These are phyloP conservation scores for Leccinum subgranulosum DNA, from an alignment of 768 basidiomycete genomes.

Conservation along the genomic window DNA sequence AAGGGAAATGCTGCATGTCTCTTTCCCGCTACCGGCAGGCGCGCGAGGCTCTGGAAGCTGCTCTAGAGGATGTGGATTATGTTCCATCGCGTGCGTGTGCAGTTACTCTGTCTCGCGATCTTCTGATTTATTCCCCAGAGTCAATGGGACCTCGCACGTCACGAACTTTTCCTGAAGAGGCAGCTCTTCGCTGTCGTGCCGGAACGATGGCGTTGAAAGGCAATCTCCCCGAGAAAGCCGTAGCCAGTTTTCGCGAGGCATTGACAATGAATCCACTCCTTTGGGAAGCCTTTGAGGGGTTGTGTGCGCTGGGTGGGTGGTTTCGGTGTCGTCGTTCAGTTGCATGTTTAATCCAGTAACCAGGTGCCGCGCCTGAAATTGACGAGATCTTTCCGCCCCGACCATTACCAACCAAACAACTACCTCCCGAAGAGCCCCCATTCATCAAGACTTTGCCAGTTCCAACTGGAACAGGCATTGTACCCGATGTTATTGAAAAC, in stretches of 20 bases:
- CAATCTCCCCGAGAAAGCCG: slow-evolving; percentile 74
- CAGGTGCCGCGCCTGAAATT: slow-evolving; percentile 69
- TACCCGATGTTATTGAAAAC: slow-evolving; percentile 59
- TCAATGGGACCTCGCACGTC: slow-evolving; percentile 54
- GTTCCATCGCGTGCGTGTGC: slow-evolving; percentile 54
- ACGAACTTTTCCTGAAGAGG: slow-evolving; percentile 65
- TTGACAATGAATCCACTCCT: slow-evolving; percentile 72
- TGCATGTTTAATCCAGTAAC: slow-evolving; percentile 13
- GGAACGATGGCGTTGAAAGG: slow-evolving; percentile 77
- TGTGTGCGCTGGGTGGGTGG: slow-evolving; percentile 70
- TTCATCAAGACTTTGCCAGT: slow-evolving; percentile 35
- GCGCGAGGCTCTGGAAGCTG: slow-evolving; percentile 63
- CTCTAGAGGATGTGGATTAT: slow-evolving; percentile 50
- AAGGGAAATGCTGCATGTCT: slow-evolving; percentile 67
- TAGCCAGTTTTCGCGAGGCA: slow-evolving; percentile 65
- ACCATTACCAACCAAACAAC: slow-evolving; percentile 51
- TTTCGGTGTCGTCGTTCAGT: slow-evolving; percentile 4
- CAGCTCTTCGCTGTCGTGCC: slow-evolving; percentile 70
- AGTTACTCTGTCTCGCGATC: slow-evolving; percentile 1
- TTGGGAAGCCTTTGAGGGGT: slow-evolving; percentile 91
- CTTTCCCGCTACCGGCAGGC: slow-evolving; percentile 79
- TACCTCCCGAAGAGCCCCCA: slow-evolving; percentile 49
- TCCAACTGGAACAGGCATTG: slow-evolving; percentile 61
- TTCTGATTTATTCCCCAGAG: slow-evolving; percentile 36
- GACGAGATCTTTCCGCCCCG: slow-evolving; percentile 71